These are phyloP conservation scores for Sugiyamaella grinbergsii DNA, from an alignment of 1,139 yeast genomes.

Conservation along the genomic window DNA sequence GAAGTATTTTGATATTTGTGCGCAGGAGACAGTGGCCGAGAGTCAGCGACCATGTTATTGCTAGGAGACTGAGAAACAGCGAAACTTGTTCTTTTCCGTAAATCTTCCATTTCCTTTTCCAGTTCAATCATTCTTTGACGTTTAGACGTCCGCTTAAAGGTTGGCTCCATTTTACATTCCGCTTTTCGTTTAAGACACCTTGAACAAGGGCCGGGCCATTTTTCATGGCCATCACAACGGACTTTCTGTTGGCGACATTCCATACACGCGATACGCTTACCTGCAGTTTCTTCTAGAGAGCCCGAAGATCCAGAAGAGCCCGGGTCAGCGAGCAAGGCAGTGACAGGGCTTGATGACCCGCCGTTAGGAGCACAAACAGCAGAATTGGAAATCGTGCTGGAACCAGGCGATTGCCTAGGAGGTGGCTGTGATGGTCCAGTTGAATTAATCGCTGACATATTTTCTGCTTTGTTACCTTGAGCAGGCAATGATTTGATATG, in stretches of 20 bases:
- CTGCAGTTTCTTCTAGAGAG: conserved; percentile 21
- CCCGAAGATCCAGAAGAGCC: conserved; percentile 21
- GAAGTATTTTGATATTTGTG: not conserved
- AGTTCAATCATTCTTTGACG: conserved; percentile 75
- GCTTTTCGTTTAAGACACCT: conserved; percentile 73
- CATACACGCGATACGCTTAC: conserved; percentile 81
- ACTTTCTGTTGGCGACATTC: conserved; percentile 95
- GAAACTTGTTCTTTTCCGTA: conserved; percentile 37
- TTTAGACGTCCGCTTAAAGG: conserved; percentile 85
- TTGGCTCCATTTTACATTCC: conserved; percentile 71
- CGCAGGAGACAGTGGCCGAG: conserved; percentile 1
- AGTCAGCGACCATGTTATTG: conserved; percentile 31
- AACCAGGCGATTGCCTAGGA: not conserved
- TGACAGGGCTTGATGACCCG: conserved; percentile 6
- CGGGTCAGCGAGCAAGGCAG: conserved; percentile 14
- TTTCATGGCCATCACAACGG: conserved; percentile 81
- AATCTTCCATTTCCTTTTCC: conserved; percentile 72
- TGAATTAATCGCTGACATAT: not conserved
- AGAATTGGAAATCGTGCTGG: not conserved
- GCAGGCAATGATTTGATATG: not conserved
- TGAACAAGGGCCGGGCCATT: conserved; percentile 78
- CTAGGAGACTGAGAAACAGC: conserved; percentile 53
- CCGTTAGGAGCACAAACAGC: not conserved
- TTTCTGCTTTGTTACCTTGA: too few relatives aligned
- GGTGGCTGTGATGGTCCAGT: not conserved